Conservation (phyloP, 176 grass and related monocot genomes). For the Dendrocalamus sinicus region DNA sequence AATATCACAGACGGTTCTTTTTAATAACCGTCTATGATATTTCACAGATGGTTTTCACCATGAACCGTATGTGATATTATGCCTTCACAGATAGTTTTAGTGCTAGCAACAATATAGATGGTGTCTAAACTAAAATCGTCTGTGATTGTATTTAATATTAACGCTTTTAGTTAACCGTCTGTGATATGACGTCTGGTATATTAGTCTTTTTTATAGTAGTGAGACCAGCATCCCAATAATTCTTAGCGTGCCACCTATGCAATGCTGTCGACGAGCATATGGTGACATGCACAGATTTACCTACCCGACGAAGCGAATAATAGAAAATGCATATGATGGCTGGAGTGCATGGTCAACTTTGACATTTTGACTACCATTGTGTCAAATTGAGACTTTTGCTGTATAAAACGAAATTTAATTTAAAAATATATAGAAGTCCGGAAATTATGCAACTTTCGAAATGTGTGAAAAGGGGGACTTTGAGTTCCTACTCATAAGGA, state of each 20-base stretch:
- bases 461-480: background rate
- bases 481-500: constrained; percentile 36
- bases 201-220: no score
- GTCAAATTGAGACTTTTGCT: constrained; percentile 43
- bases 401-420: background rate
- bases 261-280: constrained; percentile 31
- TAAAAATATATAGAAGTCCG: background rate
- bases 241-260: constrained; percentile 42
- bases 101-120: no score
- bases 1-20: no score
- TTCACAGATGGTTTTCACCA: no score
- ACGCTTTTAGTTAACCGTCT: no score
- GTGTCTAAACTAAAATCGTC: no score
- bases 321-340: constrained; percentile 31
- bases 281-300: constrained; percentile 48
- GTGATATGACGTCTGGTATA: no score
- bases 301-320: constrained; percentile 29
- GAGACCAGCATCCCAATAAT: constrained; percentile 35
- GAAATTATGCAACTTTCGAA: constrained; percentile 25
- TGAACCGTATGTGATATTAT: no score
- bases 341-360: constrained; percentile 51
- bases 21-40: no score
- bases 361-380: constrained; percentile 32
- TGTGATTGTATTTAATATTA: no score
- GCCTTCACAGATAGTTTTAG: no score